Percentiles rank a stretch among this genome's conserved stretches.
phyloP scores from a whole-genome alignment of 2,329 filamentous ascomycete genomes.

The Monilinia vaccinii-corymbosi region DNA sequence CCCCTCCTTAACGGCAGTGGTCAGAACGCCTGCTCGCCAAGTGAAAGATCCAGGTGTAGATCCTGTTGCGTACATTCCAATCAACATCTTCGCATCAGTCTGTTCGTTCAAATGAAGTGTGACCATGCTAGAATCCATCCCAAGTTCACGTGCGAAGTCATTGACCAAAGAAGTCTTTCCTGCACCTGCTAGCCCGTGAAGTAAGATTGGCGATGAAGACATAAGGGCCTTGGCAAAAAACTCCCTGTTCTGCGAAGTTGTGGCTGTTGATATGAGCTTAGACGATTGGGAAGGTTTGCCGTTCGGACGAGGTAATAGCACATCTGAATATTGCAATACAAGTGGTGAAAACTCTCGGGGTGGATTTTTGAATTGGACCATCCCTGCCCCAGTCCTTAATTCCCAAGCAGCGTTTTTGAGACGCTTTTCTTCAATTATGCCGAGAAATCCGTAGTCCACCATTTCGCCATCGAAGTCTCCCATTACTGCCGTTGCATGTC shows the following conservation, averaged over 20 bases:
- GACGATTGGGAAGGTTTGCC: conserved; percentile 39
- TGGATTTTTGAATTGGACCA: background rate
- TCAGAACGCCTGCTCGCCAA: conserved; percentile 88
- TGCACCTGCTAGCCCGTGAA: conserved; percentile 75
- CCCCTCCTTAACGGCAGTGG: conserved; percentile 86
- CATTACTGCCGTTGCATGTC: conserved; percentile 47
- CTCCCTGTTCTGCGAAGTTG: conserved; percentile 63
- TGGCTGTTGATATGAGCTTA: conserved; percentile 59
- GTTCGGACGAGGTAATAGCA: conserved; percentile 57
- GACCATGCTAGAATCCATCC: conserved; percentile 73
- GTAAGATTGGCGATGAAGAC: conserved; percentile 60
- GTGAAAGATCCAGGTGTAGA: conserved; percentile 79
- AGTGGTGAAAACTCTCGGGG: conserved; percentile 43
- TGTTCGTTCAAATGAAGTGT: conserved; percentile 97
- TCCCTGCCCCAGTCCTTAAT: background rate
- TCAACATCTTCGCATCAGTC: conserved; percentile 91
- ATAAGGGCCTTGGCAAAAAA: conserved; percentile 60
- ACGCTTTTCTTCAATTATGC: conserved; percentile 44
- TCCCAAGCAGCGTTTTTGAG: conserved; percentile 14
- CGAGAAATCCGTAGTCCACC: conserved; percentile 71
- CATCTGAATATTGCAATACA: conserved; percentile 55
- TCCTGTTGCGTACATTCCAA: conserved; percentile 89
- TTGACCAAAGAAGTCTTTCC: conserved; percentile 86
- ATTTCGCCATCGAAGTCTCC: conserved; percentile 66
- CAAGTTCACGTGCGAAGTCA: conserved; percentile 71